Conservation (phyloP, 306 rosid genomes). For the Quercus aquifolioides region DNA sequence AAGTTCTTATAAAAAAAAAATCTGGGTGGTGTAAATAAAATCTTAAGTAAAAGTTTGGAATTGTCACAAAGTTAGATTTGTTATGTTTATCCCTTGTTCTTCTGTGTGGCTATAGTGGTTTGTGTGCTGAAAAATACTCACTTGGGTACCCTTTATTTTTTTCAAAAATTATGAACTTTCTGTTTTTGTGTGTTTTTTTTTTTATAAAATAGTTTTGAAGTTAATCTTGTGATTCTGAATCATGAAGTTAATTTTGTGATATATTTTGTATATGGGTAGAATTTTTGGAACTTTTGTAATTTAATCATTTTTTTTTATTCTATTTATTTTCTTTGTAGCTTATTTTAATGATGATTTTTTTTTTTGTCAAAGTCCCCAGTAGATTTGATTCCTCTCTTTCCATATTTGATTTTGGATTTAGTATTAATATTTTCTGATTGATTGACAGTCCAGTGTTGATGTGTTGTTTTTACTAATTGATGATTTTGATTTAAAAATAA, state of each 20-base stretch:
- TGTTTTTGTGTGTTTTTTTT: background rate
- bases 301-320: background rate
- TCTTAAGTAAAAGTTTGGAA: background rate
- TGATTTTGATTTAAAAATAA: background rate
- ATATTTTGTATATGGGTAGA: background rate
- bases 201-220: background rate
- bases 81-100: background rate
- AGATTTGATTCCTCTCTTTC: background rate
- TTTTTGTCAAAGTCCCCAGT: background rate
- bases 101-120: background rate
- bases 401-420: too few species aligned
- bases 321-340: background rate
- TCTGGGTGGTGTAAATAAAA: slow-evolving; percentile 11
- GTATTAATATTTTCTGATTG: too few species aligned
- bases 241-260: background rate
- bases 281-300: background rate
- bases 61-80: background rate
- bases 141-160: slow-evolving; percentile 2
- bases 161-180: slow-evolving; percentile 18
- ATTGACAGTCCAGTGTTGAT: too few species aligned
- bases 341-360: background rate
- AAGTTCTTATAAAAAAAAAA: background rate
- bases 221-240: background rate
- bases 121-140: background rate
- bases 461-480: background rate